These are phyloP conservation scores for Sarocladium kiliense DNA, from an alignment of 2,329 filamentous ascomycete genomes.

Conservation along the genomic window DNA sequence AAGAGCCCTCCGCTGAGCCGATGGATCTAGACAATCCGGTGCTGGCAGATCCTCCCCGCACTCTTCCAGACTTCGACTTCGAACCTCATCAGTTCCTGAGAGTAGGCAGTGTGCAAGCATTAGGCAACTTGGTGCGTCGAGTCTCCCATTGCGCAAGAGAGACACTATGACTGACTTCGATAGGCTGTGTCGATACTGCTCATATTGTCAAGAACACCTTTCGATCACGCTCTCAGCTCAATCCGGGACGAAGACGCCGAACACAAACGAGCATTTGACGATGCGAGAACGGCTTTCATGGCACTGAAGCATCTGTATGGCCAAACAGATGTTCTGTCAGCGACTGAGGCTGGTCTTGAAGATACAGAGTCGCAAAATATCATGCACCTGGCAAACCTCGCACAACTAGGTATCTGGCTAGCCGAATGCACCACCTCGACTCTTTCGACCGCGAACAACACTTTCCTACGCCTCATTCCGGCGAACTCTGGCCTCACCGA, in stretches of 20 bases:
- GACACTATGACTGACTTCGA: slow-evolving; percentile 14
- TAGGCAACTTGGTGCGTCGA: slow-evolving; percentile 35
- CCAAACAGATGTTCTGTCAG: slow-evolving; percentile 24
- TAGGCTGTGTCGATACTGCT: slow-evolving; percentile 34
- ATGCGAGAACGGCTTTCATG: slow-evolving; percentile 26
- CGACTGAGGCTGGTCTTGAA: slow-evolving; percentile 27
- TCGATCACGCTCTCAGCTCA: slow-evolving; percentile 28
- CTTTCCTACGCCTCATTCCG: slow-evolving; percentile 14
- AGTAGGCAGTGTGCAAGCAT: slow-evolving; percentile 30
- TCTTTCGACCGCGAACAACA: not conserved
- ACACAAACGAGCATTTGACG: slow-evolving; percentile 25
- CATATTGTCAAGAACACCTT: slow-evolving; percentile 29
- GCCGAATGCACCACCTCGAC: not conserved
- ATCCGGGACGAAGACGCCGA: slow-evolving; percentile 28
- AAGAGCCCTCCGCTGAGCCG: slow-evolving; percentile 15
- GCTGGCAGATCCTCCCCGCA: slow-evolving; percentile 22
- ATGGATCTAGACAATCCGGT: slow-evolving; percentile 28
- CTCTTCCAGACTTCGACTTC: slow-evolving; percentile 25
- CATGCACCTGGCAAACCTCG: slow-evolving; percentile 44
- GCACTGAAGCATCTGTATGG: slow-evolving; percentile 29
- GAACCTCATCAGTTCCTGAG: slow-evolving; percentile 33
- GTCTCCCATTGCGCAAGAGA: too few relatives aligned
- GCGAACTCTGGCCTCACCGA: slow-evolving; percentile 15
- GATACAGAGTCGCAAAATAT: slow-evolving; percentile 27
- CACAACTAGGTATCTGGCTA: slow-evolving; percentile 37